A percentile compares a stretch with the other conserved stretches of the same genome.
phyloP scores from a whole-genome alignment of 2,329 filamentous ascomycete genomes.

The Colletotrichum sp. region DNA sequence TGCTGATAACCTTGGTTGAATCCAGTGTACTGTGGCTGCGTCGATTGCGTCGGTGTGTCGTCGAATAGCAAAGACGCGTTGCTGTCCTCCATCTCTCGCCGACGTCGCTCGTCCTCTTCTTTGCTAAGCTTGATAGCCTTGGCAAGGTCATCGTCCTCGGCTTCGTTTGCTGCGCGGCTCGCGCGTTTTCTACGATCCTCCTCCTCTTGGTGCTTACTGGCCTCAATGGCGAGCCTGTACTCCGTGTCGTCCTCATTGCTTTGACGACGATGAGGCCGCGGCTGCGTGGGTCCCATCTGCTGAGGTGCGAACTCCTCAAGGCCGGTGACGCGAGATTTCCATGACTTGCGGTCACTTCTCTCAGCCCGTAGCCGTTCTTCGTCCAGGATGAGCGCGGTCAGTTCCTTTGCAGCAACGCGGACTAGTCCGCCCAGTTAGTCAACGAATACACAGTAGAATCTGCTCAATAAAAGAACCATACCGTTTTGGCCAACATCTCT shows the following conservation, averaged over 20 bases:
- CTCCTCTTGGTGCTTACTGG: conserved; percentile 93
- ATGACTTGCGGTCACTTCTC: conserved; percentile 87
- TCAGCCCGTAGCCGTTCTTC: conserved; percentile 92
- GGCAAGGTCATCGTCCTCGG: conserved; percentile 84
- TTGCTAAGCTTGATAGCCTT: conserved; percentile 96
- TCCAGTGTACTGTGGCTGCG: conserved; percentile 80
- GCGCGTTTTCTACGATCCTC: conserved; percentile 82
- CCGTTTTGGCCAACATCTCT: conserved; percentile 96
- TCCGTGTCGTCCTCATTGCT: conserved; percentile 82
- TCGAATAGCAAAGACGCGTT: conserved; percentile 91
- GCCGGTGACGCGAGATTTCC: conserved; percentile 95
- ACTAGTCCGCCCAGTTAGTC: conserved; percentile 61
- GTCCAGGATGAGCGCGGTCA: conserved; percentile 89
- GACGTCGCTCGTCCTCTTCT: conserved; percentile 90
- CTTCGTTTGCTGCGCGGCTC: conserved; percentile 52
- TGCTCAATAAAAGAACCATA: conserved; percentile 45
- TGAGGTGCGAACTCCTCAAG: conserved; percentile 78
- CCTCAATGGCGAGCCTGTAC: conserved; percentile 88
- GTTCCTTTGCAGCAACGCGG: conserved; percentile 92
- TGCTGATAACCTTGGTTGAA: conserved; percentile 98
- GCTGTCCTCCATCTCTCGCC: conserved; percentile 83
- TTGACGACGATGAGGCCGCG: conserved; percentile 49
- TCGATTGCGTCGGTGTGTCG: conserved; percentile 60
- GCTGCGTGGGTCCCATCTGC: conserved; percentile 38
- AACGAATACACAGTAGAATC: not conserved